Evolutionary conservation across 768 basidiomycete genomes (phyloP).

Genomic region (Nidula microcarpa): DNA sequence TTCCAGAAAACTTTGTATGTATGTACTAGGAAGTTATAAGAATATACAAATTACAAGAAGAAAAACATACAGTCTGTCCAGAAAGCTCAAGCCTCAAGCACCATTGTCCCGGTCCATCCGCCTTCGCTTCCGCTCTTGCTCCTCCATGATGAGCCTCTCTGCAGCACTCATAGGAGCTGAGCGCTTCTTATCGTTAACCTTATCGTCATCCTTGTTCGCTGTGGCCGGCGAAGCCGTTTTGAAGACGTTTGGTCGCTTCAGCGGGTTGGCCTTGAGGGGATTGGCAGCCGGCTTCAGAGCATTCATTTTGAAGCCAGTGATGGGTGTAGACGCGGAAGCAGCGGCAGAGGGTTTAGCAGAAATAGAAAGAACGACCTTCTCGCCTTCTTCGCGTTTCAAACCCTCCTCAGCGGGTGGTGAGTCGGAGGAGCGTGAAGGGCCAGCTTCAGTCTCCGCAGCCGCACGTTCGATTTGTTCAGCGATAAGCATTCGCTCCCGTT

Average conservation of each 20-base stretch:
- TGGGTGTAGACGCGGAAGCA: constrained; percentile 28
- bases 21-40: background rate
- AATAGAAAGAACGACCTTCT: constrained; percentile 76
- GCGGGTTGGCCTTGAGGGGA: constrained; percentile 44
- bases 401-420: constrained; percentile 49
- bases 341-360: constrained; percentile 47
- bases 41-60: constrained; percentile 1
- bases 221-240: constrained; percentile 44
- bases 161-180: constrained; percentile 72
- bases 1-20: background rate
- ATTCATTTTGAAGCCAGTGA: constrained; percentile 58
- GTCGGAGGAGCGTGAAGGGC: constrained; percentile 28
- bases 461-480: constrained; percentile 94
- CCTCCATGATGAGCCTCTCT: constrained; percentile 84
- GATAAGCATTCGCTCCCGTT: constrained; percentile 85
- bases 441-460: constrained; percentile 39
- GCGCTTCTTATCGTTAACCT: constrained; percentile 56
- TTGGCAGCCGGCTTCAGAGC: constrained; percentile 54
- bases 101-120: constrained; percentile 56
- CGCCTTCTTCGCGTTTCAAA: constrained; percentile 70
- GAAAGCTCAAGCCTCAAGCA: constrained; percentile 12
- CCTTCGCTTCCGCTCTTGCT: constrained; percentile 85
- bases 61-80: constrained; percentile 11
- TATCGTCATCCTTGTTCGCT: constrained; percentile 26
- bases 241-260: constrained; percentile 67